These are phyloP conservation scores for Endoconidiophora laricicola DNA, from an alignment of 2,329 filamentous ascomycete species.

Conservation along the genomic window DNA sequence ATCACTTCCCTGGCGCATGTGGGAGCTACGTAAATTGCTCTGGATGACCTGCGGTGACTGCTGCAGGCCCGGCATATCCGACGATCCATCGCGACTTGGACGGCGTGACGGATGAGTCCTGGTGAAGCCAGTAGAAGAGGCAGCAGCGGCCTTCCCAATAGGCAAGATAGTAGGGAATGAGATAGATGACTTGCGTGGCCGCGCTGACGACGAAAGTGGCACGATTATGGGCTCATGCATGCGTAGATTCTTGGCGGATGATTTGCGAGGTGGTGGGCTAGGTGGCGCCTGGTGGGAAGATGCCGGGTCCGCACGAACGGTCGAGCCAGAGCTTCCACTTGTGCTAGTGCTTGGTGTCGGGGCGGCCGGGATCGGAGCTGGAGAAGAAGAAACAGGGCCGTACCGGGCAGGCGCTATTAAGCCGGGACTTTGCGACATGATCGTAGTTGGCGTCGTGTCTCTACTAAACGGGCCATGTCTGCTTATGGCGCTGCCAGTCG, in stretches of 20 bases:
- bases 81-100: slow-evolving; percentile 53
- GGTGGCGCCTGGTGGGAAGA: slow-evolving; percentile 18
- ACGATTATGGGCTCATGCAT: slow-evolving; percentile 43
- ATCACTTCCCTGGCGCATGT: slow-evolving; percentile 31
- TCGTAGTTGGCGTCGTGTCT: slow-evolving; percentile 63
- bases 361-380: too few relatives aligned
- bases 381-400: slow-evolving; percentile 18
- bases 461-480: slow-evolving; percentile 47
- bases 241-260: slow-evolving; percentile 23
- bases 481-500: slow-evolving; percentile 3
- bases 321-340: background rate
- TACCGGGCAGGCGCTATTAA: slow-evolving; percentile 31
- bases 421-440: slow-evolving; percentile 57
- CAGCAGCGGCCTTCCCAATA: background rate
- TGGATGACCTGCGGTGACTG: slow-evolving; percentile 40
- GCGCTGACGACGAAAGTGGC: slow-evolving; percentile 23
- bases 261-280: background rate
- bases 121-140: background rate
- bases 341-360: background rate
- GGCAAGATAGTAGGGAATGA: background rate
- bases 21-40: slow-evolving; percentile 39
- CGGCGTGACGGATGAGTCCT: slow-evolving; percentile 31
- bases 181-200: background rate
- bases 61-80: slow-evolving; percentile 39
- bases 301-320: background rate